These are phyloP conservation scores for Barnettozyma populi DNA, from an alignment of 805 yeast genomes.

Conservation along the genomic window DNA sequence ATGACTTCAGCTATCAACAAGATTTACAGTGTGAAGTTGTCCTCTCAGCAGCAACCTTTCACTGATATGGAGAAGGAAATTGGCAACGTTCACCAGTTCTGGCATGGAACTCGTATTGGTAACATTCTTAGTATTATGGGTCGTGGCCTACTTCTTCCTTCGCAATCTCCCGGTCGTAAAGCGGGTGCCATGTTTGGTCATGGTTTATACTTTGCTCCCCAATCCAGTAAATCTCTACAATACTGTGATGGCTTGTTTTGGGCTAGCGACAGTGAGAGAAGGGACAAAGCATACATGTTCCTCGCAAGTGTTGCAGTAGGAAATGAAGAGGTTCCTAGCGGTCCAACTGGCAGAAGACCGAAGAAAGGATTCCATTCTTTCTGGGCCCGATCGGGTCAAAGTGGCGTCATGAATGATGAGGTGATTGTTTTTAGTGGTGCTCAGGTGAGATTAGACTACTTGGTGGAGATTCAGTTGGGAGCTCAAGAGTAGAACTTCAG, in stretches of 20 bases:
- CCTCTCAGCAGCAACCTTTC: conserved; percentile 3
- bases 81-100: conserved; percentile 6
- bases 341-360: background rate
- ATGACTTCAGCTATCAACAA: background rate
- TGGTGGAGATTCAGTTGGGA: conserved; percentile 3
- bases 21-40: conserved; percentile 1
- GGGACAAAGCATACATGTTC: conserved; percentile 5
- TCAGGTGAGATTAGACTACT: conserved; percentile 4
- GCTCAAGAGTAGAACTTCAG: background rate
- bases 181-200: conserved; percentile 8
- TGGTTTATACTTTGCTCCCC: conserved; percentile 7
- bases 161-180: conserved; percentile 1
- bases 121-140: conserved; percentile 5
- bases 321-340: conserved; percentile 2
- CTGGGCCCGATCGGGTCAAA: conserved; percentile 3
- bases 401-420: conserved; percentile 7
- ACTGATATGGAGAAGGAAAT: background rate
- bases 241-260: conserved; percentile 8
- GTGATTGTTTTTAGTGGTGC: conserved; percentile 5
- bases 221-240: conserved; percentile 3
- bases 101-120: conserved; percentile 9
- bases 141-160: conserved; percentile 3
- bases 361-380: conserved; percentile 2
- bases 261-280: conserved; percentile 1
- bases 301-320: conserved; percentile 6